Evolutionary conservation across 805 yeast species (phyloP).

Genomic region (Zygosaccharomyces bisporus): DNA sequence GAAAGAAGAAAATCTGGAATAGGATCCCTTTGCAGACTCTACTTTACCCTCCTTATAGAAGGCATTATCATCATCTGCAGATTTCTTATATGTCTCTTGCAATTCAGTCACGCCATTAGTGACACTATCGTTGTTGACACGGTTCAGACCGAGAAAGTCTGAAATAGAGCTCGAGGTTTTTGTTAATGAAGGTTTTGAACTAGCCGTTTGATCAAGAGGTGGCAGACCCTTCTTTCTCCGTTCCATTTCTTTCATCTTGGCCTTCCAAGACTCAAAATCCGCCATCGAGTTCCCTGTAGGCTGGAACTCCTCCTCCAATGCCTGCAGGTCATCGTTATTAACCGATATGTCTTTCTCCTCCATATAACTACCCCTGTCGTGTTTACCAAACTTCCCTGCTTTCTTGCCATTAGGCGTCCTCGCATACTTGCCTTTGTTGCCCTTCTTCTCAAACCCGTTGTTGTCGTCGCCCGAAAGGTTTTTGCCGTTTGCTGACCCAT

Average conservation of each 20-base stretch:
- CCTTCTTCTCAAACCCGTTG: conserved; percentile 18
- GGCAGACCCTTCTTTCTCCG: conserved; percentile 35
- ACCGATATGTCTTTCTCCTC: conserved; percentile 29
- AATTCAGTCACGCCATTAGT: conserved; percentile 1
- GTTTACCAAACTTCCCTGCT: conserved; percentile 15
- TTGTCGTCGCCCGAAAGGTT: conserved; percentile 14
- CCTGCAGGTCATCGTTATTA: conserved; percentile 35
- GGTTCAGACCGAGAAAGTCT: conserved; percentile 29
- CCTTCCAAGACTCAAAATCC: conserved; percentile 42
- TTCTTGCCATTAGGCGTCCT: conserved; percentile 15
- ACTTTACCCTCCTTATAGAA: conserved; percentile 7
- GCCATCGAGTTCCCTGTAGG: conserved; percentile 37
- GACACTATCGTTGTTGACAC: conserved; percentile 4
- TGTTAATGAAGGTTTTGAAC: conserved; percentile 12
- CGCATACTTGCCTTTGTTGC: conserved; percentile 19
- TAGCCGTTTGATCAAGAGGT: conserved; percentile 2
- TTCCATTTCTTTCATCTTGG: conserved; percentile 38
- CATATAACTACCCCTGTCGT: conserved; percentile 15
- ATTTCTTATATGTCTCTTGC: not conserved
- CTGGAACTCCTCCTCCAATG: conserved; percentile 33
- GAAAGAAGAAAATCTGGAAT: conserved; percentile 38
- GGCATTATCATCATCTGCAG: conserved; percentile 13
- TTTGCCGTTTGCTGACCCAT: conserved; percentile 13
- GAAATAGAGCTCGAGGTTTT: conserved; percentile 31
- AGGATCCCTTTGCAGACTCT: conserved; percentile 14